These are phyloP conservation scores for Yamadazyma jaroonii DNA, from an alignment of 1,139 yeast species.

Conservation along the genomic window DNA sequence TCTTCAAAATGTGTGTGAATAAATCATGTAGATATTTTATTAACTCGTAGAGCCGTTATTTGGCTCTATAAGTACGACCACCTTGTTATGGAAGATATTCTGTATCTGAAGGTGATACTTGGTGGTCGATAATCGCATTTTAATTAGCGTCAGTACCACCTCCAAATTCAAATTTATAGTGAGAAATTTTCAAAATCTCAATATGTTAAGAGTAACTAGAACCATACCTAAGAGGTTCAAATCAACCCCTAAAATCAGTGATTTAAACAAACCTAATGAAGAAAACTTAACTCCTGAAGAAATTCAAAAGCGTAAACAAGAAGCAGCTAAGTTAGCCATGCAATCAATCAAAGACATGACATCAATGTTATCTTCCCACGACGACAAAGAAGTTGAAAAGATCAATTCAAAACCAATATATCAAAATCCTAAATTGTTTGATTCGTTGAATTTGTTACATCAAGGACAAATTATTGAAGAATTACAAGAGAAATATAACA, in stretches of 20 bases:
- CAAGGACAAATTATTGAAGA: constrained; percentile 59
- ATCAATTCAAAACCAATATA: constrained; percentile 54
- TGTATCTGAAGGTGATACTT: too few relatives aligned
- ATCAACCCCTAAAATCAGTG: constrained; percentile 1
- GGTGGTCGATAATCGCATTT: too few relatives aligned
- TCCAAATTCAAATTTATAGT: background rate
- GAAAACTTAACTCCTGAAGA: constrained; percentile 11
- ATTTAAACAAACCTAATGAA: constrained; percentile 2
- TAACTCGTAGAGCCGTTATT: too few relatives aligned
- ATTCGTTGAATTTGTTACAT: constrained; percentile 47
- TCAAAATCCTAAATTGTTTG: constrained; percentile 45
- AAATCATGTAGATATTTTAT: too few relatives aligned
- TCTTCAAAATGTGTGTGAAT: background rate
- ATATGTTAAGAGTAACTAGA: constrained; percentile 3
- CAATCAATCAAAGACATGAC: constrained; percentile 45
- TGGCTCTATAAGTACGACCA: too few relatives aligned
- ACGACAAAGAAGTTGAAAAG: constrained; percentile 43
- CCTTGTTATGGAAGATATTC: too few relatives aligned
- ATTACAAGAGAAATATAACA: constrained; percentile 49
- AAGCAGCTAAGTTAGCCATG: constrained; percentile 42
- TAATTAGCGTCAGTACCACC: too few relatives aligned
- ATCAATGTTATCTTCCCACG: constrained; percentile 27
- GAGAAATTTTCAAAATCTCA: constrained; percentile 3
- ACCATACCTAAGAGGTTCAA: constrained; percentile 1
- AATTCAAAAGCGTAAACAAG: constrained; percentile 18